Evolutionary conservation across 345 rosid genomes (phyloP).

Genomic region (Laguncularia racemosa): DNA sequence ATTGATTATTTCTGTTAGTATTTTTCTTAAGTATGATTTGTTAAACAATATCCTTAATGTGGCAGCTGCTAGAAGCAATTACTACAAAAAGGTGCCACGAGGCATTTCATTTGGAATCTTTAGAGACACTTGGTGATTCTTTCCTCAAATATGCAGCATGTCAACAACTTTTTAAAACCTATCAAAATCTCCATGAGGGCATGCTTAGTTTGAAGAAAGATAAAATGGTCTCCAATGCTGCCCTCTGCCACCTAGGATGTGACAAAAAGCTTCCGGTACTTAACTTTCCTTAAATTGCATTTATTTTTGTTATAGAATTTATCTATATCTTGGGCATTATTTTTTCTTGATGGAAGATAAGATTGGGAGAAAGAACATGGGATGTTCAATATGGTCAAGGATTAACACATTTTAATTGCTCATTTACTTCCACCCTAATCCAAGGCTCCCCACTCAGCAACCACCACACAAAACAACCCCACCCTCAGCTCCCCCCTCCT

Average conservation of each 20-base stretch:
- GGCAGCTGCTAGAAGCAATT: conserved; percentile 79
- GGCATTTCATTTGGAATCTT: conserved; percentile 69
- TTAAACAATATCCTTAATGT: not conserved
- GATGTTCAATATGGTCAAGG: too few species aligned
- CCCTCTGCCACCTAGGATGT: conserved; percentile 70
- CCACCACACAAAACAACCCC: too few species aligned
- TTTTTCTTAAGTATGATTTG: not conserved
- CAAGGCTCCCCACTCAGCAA: too few species aligned
- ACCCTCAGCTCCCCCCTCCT: too few species aligned
- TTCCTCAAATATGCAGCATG: conserved; percentile 78
- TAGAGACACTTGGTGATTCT: conserved; percentile 93
- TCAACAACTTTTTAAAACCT: conserved; percentile 56
- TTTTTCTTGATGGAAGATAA: not conserved
- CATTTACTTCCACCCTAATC: too few species aligned
- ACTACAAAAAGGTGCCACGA: conserved; percentile 82
- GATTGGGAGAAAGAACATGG: too few species aligned
- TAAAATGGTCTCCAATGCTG: conserved; percentile 48
- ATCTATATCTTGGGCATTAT: not conserved
- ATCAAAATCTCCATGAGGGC: conserved; percentile 62
- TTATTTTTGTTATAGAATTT: not conserved
- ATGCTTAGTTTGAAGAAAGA: conserved; percentile 68
- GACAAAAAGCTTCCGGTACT: conserved; percentile 64
- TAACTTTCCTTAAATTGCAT: not conserved
- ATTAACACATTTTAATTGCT: too few species aligned
- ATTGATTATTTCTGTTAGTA: not conserved